A percentile compares a stretch with the other conserved stretches of the same genome.
These are phyloP conservation scores for Globisporangium parvum DNA, from an alignment of 352 stramenopile genomes.

Conservation along the genomic window DNA sequence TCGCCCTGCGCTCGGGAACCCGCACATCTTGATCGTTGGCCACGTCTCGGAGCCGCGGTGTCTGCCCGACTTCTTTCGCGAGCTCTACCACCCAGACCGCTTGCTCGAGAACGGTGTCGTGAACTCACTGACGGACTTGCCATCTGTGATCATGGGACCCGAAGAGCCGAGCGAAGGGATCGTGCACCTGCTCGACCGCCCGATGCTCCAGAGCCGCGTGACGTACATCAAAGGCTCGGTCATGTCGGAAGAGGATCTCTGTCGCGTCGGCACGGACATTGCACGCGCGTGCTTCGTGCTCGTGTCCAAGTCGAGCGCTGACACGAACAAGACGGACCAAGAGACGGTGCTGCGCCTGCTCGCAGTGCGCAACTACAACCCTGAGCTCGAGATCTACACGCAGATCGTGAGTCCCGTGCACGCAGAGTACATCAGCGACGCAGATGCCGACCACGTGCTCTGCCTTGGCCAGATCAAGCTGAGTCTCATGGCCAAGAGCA, in stretches of 20 bases:
- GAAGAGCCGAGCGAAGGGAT: constrained; percentile 46
- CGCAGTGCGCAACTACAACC: constrained; percentile 58
- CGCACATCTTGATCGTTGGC: constrained; percentile 50
- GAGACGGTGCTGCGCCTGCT: constrained; percentile 54
- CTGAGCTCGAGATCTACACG: constrained; percentile 48
- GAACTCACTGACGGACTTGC: constrained; percentile 30
- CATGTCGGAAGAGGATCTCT: constrained; percentile 61
- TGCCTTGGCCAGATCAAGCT: constrained; percentile 65
- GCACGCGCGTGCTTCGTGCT: constrained; percentile 54
- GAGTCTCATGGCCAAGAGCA: constrained; percentile 57
- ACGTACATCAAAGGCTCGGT: constrained; percentile 64
- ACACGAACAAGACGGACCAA: constrained; percentile 35
- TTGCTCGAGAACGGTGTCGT: constrained; percentile 21
- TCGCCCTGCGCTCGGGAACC: constrained; percentile 37
- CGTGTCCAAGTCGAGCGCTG: constrained; percentile 35
- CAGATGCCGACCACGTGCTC: constrained; percentile 43
- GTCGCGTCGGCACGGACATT: constrained; percentile 42
- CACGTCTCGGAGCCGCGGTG: constrained; percentile 41
- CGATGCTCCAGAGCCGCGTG: constrained; percentile 49
- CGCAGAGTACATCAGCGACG: constrained; percentile 50
- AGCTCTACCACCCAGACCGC: constrained; percentile 60
- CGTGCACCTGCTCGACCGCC: constrained; percentile 49
- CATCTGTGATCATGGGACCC: constrained; percentile 49
- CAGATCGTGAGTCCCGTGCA: constrained; percentile 54
- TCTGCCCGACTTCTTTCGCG: constrained; percentile 54